Percentiles rank a stretch among this genome's conserved stretches.
Evolutionary conservation across 257 asterid species (phyloP).

Genomic region (Verbascum thapsus): DNA sequence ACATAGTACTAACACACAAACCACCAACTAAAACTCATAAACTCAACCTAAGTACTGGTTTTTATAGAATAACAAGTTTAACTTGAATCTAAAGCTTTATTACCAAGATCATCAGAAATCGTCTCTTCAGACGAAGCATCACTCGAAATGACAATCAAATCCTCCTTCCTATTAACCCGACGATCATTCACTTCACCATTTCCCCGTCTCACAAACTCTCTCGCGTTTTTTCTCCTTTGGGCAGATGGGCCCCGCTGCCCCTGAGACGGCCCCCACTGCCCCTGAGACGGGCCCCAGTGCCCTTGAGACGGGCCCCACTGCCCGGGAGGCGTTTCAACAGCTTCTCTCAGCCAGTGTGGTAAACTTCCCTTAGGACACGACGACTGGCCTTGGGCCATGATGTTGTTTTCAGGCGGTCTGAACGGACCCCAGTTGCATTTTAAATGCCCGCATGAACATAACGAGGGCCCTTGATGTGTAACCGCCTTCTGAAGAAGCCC

Average conservation of each 20-base stretch:
- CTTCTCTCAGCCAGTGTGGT: slow-evolving; percentile 72
- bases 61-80: background rate
- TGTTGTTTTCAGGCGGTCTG: slow-evolving; percentile 17
- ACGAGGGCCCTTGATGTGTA: slow-evolving; percentile 24
- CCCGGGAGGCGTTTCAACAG: slow-evolving; percentile 42
- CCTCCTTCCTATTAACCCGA: slow-evolving; percentile 41
- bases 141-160: slow-evolving; percentile 52
- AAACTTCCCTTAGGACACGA: no score
- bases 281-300: no score
- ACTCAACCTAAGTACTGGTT: slow-evolving; percentile 12
- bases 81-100: slow-evolving; percentile 34
- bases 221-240: no score
- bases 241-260: no score
- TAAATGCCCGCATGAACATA: slow-evolving; percentile 2
- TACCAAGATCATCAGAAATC: slow-evolving; percentile 55
- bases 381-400: slow-evolving; percentile 25
- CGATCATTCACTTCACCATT: no score
- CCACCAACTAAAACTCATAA: background rate
- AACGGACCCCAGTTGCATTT: slow-evolving; percentile 27
- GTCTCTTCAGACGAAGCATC: slow-evolving; percentile 87
- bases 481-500: slow-evolving; percentile 32
- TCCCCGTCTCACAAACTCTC: no score
- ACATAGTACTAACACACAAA: background rate
- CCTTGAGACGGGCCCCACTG: no score
- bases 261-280: no score